Evolutionary conservation across 2,329 filamentous ascomycete species (phyloP).

Genomic region (Pseudogymnoascus sp.): DNA sequence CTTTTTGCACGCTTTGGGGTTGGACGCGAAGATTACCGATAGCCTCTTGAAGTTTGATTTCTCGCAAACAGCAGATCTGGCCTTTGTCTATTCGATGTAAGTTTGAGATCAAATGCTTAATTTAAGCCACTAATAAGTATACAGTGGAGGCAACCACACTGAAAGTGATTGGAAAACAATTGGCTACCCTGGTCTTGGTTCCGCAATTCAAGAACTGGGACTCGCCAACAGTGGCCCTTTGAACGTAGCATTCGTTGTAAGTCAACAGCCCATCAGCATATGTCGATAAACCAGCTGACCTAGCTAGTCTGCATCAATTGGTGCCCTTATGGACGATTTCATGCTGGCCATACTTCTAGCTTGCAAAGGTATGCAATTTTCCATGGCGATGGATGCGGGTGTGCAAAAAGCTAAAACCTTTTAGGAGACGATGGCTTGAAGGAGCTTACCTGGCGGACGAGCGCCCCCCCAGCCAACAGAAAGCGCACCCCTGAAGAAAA

Average conservation of each 20-base stretch:
- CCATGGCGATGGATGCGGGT: background rate
- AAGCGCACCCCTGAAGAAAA: conserved; percentile 16
- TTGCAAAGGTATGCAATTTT: conserved; percentile 39
- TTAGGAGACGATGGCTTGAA: conserved; percentile 39
- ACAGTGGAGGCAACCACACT: conserved; percentile 49
- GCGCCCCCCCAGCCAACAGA: conserved; percentile 15
- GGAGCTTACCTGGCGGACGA: conserved; percentile 35
- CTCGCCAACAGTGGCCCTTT: conserved; percentile 48
- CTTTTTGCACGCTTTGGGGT: conserved; percentile 60
- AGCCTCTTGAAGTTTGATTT: conserved; percentile 80
- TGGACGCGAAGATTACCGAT: conserved; percentile 56
- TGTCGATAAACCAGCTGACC: background rate
- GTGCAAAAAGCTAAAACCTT: conserved; percentile 7
- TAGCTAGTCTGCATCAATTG: conserved; percentile 68
- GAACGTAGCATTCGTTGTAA: conserved; percentile 66
- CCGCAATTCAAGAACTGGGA: conserved; percentile 56
- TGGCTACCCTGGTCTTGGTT: conserved; percentile 68
- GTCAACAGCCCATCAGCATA: conserved; percentile 21
- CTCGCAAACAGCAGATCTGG: conserved; percentile 58
- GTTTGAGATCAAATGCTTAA: conserved; percentile 25
- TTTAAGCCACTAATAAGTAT: conserved; percentile 7
- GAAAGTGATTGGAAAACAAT: conserved; percentile 44
- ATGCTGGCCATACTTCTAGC: conserved; percentile 53
- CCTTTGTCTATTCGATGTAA: conserved; percentile 81
- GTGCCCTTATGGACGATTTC: conserved; percentile 63